Base-by-base conservation (phyloP, 345 rosid genomes). In the Salix purpurea region DNA sequence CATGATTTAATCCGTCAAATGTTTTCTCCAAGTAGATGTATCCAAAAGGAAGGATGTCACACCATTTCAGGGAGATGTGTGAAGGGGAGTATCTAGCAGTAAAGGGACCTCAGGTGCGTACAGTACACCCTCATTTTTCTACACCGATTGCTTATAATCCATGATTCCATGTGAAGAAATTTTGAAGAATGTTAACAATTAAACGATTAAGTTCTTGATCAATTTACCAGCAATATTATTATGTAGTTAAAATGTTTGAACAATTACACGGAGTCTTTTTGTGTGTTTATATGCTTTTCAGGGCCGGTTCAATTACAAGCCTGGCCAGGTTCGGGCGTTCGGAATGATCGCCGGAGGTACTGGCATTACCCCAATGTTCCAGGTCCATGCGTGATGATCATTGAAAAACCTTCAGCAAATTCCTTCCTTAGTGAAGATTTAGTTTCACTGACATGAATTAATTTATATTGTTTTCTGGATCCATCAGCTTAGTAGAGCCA, bases 341-440 rank as follows among this genome's bases (percentile, higher is more conserved):
- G 81, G 81, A 13, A 73, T 78, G 80, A 52, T 78, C 24, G 80
- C 76, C 5, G 80, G 80, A 78, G 80, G 80, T 36, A 13, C 76
- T 19, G 81, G 81, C 54, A 73, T 78, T 44, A 78, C 81, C 13
- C 81, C 81, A 24, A 66, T 78, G 3, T 78, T 78, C 66, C 81
- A 78, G 73, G 81, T 78, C 42, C 24, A 13, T 21, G 7, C 14
- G 26, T 39, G 40, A 52, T 40, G 13, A 40, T 13, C 44, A 10
- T 28, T 14, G n/a, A 32, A 65, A 1, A 1, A 34, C 7, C 42
- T 34, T 32, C 7, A 1, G 7, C 6, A 24, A 14, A 26, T 28
- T 34, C 15, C 16, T 65, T 28, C 7, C 6, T 13, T 0, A 13
- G 7, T 32, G 9, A 13, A 26, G 5, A 30, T 30, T 68, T 39